Evolutionary conservation across 768 basidiomycete genomes (phyloP), one percentile per base, ranked within the genome.

Genomic region (Phallus indusiatus): DNA sequence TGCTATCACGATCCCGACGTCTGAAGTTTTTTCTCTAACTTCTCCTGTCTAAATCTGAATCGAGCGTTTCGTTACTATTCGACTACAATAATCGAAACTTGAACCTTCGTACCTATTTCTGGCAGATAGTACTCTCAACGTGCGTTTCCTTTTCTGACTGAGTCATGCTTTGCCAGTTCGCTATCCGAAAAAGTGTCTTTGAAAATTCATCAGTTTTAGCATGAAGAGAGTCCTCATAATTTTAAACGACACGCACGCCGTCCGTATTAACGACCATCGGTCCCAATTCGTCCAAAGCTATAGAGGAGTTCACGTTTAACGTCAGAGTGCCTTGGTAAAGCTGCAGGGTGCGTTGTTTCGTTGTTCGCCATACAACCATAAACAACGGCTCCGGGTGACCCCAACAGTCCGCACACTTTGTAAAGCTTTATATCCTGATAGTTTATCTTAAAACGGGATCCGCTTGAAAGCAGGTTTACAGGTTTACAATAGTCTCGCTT

Each of bases 241-340:
- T n/a, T n/a, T 9, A 20, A n/a, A 42, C 33, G 46, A 47, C 16
- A 71, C 78, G 58, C 66, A 85, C 83, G 54, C 84, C 84, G 71
- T 87, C 79, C 47, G 72, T 78, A 66, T 86, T 86, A 46, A 86
- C 82, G 48, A 87, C 81, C 74, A 86, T 77, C 0, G 85, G 85
- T 1, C 84, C 84, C 12, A 86, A 74, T 18, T 73, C 74, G 60
- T 86, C 83, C 6, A 85, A 69, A 67, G 76, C 81, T 53, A 83
- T 69, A 1, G 74, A 65, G 35, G 67, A 18, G 35, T 52, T 24
- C 14, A 58, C 48, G 4, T 49, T 18, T 16, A 53, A 20, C 35
- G 57, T 17, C 42, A 4, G 42, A 42, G 42, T 42, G 42, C 4
- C 42, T 14, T 42, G 12, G n/a, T n/a, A n/a, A n/a, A n/a, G n/a